A percentile compares a stretch with the other conserved stretches of the same genome.
These are phyloP conservation scores for Arthromyces matolae DNA, from an alignment of 768 basidiomycete genomes.

Conservation along the genomic window DNA sequence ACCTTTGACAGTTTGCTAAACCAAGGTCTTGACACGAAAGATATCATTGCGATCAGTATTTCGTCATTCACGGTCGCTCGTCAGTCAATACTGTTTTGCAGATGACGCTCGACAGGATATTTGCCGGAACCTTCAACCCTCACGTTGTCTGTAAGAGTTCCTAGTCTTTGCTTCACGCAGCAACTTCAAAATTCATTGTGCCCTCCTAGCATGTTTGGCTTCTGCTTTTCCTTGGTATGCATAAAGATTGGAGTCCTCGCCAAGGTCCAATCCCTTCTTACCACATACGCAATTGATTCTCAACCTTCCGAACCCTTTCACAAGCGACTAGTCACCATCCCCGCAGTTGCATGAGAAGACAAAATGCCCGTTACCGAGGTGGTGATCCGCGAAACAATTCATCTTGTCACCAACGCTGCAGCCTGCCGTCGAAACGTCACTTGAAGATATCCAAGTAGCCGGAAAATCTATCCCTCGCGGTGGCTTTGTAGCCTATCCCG, in stretches of 20 bases:
- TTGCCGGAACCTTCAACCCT: slow-evolving; percentile 35
- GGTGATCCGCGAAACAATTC: slow-evolving; percentile 35
- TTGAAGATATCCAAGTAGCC: slow-evolving; percentile 22
- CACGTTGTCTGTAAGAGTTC: slow-evolving; percentile 27
- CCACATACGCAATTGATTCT: slow-evolving; percentile 23
- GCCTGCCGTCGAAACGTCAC: slow-evolving; percentile 31
- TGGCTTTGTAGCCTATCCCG: slow-evolving; percentile 30
- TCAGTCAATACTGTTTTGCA: slow-evolving; percentile 5
- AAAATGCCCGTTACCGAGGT: slow-evolving; percentile 33
- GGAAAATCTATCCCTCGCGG: slow-evolving; percentile 25
- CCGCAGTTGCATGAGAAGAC: slow-evolving; percentile 35
- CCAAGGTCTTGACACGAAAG: slow-evolving; percentile 24
- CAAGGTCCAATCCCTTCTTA: slow-evolving; percentile 27
- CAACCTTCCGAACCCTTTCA: slow-evolving; percentile 26
- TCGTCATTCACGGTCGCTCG: not conserved
- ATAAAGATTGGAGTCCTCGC: slow-evolving; percentile 31
- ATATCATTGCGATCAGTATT: slow-evolving; percentile 22
- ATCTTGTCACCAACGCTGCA: slow-evolving; percentile 25
- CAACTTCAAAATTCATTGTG: not conserved
- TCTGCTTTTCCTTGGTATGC: slow-evolving; percentile 27
- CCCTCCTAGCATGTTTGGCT: slow-evolving; percentile 33
- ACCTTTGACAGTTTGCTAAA: slow-evolving; percentile 35
- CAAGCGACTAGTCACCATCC: slow-evolving; percentile 30
- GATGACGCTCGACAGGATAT: slow-evolving; percentile 33
- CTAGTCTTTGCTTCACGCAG: not conserved